phyloP scores from a whole-genome alignment of 306 rosid genomes.

The Herpetospermum pedunculosum region DNA sequence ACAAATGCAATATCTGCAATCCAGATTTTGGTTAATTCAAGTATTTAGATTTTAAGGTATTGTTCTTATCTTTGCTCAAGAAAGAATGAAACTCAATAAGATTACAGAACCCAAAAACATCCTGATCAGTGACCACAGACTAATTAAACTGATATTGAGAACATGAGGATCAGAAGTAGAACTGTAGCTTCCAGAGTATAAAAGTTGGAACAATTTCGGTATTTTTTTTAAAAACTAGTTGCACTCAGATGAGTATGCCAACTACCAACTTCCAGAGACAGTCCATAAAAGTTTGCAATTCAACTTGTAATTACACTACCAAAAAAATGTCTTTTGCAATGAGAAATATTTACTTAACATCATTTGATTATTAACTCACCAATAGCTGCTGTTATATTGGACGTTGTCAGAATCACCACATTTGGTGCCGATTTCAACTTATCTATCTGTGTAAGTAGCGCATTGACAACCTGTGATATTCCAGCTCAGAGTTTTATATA shows the following conservation, averaged over 20 bases:
- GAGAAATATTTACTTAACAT: conserved; percentile 2
- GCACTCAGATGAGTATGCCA: not conserved
- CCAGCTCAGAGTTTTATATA: conserved; percentile 19
- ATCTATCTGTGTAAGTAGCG: conserved; percentile 91
- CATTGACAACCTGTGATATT: conserved; percentile 84
- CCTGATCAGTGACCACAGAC: not conserved
- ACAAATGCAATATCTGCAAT: conserved; percentile 89
- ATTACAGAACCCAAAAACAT: not conserved
- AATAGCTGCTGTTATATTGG: conserved; percentile 89
- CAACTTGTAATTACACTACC: not conserved
- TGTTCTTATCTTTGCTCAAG: not conserved
- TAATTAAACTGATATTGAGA: not conserved
- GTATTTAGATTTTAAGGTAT: not conserved
- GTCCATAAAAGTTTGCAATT: not conserved
- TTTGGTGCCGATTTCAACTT: conserved; percentile 84
- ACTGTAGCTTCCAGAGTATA: not conserved
- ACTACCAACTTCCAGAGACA: not conserved
- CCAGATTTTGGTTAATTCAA: conserved; percentile 11
- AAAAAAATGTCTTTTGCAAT: not conserved
- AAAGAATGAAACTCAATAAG: not conserved
- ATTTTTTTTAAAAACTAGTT: not conserved
- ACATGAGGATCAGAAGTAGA: not conserved
- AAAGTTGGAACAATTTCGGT: not conserved
- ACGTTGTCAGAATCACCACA: conserved; percentile 84
- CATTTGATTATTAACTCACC: conserved; percentile 47